A percentile compares a stretch with the other conserved stretches of the same genome.
Evolutionary conservation across 495 filamentous ascomycete species (phyloP).

Genomic region (Talaromyces ruber): DNA sequence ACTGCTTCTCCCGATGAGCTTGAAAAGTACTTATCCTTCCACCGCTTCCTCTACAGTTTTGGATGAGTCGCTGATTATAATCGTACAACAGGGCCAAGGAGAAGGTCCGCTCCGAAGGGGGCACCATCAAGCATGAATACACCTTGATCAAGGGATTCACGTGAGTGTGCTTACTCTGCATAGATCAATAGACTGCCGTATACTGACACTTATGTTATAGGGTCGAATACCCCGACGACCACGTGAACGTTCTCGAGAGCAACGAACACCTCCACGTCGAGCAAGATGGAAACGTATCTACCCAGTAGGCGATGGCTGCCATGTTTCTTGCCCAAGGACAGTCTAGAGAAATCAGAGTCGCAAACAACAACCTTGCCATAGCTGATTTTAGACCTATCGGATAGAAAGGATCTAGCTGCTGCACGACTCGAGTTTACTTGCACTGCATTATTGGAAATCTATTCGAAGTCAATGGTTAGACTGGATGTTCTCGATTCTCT

Average conservation of each 20-base stretch:
- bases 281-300: conserved; percentile 58
- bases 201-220: conserved; percentile 30
- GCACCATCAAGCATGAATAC: conserved; percentile 75
- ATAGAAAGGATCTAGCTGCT: background rate
- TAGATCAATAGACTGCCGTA: background rate
- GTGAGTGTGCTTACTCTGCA: conserved; percentile 43
- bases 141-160: conserved; percentile 82
- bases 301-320: conserved; percentile 39
- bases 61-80: background rate
- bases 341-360: background rate
- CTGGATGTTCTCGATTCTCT: background rate
- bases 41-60: background rate
- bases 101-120: conserved; percentile 58
- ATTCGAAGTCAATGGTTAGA: background rate
- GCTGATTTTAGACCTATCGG: background rate
- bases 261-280: conserved; percentile 73
- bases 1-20: conserved; percentile 52
- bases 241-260: conserved; percentile 49
- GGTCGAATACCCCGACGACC: conserved; percentile 62
- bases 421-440: background rate
- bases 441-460: background rate
- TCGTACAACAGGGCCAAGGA: conserved; percentile 59
- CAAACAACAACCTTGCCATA: background rate
- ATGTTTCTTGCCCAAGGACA: background rate
- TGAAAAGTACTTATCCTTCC: conserved; percentile 40